Percentiles rank a stretch among this genome's conserved stretches.
phyloP scores from a whole-genome alignment of 225 moss, liverwort and hornwort genomes.

The Pleurozium schreberi region DNA sequence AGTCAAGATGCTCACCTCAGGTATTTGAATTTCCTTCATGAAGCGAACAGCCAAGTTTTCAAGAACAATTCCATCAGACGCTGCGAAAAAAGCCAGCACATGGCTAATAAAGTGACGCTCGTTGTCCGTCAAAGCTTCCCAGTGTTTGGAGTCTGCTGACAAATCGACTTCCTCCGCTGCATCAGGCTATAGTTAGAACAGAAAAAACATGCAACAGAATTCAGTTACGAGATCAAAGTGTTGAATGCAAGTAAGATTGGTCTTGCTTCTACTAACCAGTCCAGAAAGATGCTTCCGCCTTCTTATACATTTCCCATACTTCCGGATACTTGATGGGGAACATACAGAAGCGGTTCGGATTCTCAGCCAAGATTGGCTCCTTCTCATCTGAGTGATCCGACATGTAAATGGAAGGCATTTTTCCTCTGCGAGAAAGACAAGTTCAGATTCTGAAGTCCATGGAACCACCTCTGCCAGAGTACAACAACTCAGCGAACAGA shows the following conservation, averaged over 20 bases:
- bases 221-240: neutral
- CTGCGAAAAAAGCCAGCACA: constrained; percentile 82
- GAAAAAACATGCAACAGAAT: neutral
- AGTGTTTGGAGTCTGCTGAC: constrained; percentile 64
- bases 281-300: constrained; percentile 50
- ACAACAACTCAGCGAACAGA: neutral
- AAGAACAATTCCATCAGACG: constrained; percentile 87
- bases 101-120: constrained; percentile 89
- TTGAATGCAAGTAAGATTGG: neutral
- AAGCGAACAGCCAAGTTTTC: constrained; percentile 81
- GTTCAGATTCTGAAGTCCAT: neutral
- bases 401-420: constrained; percentile 29
- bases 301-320: constrained; percentile 64
- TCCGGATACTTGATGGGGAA: constrained; percentile 43
- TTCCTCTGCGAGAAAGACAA: neutral
- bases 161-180: constrained; percentile 90
- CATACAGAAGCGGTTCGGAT: constrained; percentile 43
- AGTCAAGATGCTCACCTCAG: constrained; percentile 29
- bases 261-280: neutral
- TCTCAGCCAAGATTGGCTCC: constrained; percentile 46
- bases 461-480: too few relatives aligned
- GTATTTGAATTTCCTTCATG: constrained; percentile 88
- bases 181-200: neutral
- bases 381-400: neutral
- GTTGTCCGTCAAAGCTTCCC: constrained; percentile 50